Evolutionary conservation across 2,329 filamentous ascomycete genomes (phyloP).

Genomic region (Aurifilum marmelostoma): DNA sequence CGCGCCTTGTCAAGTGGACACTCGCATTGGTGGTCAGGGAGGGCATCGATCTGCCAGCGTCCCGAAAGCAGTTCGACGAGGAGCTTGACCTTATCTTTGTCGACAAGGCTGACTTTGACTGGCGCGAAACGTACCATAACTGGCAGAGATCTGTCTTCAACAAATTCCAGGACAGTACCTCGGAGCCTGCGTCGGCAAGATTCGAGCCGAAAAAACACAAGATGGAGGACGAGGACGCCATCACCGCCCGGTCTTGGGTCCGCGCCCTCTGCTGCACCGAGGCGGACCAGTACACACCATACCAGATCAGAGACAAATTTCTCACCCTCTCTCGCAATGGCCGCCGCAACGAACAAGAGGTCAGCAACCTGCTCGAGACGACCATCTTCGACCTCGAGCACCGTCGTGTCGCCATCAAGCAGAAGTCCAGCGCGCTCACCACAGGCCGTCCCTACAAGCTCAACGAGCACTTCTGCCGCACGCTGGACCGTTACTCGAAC

Average conservation of each 20-base stretch:
- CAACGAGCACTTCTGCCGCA: constrained; percentile 59
- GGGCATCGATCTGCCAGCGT: constrained; percentile 52
- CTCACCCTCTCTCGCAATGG: constrained; percentile 47
- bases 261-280: constrained; percentile 61
- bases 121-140: constrained; percentile 62
- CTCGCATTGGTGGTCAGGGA: constrained; percentile 53
- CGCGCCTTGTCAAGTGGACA: constrained; percentile 67
- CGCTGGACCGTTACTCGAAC: constrained; percentile 60
- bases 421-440: constrained; percentile 59
- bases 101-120: constrained; percentile 45
- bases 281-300: constrained; percentile 51
- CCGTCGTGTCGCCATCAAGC: constrained; percentile 60
- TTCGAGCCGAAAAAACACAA: constrained; percentile 31
- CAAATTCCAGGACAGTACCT: constrained; percentile 58
- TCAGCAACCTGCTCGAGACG: constrained; percentile 50
- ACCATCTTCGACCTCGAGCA: constrained; percentile 53
- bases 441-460: constrained; percentile 66
- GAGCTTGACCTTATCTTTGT: constrained; percentile 39
- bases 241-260: constrained; percentile 61
- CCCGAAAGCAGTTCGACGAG: constrained; percentile 45
- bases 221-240: constrained; percentile 29
- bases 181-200: constrained; percentile 48
- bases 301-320: constrained; percentile 55
- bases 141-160: constrained; percentile 57
- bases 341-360: constrained; percentile 39